Evolutionary conservation across 768 basidiomycete genomes (phyloP), one percentile per base, ranked within the genome.

Genomic region (Sarcomyxa edulis): DNA sequence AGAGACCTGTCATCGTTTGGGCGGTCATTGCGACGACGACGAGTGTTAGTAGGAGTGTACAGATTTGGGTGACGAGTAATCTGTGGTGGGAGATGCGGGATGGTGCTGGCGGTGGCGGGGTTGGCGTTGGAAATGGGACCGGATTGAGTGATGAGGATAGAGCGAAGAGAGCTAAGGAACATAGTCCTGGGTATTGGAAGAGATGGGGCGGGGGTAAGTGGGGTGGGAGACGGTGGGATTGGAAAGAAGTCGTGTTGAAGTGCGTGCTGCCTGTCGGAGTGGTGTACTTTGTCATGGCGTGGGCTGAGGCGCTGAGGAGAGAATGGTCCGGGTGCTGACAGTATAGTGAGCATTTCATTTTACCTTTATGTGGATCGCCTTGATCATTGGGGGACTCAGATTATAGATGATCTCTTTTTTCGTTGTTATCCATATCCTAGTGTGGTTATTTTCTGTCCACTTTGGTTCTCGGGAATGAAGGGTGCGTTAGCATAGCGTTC

Each of bases 61-160:
- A 96, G 63, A 82, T 96, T 43, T 98, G 93, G 92, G 93, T 96
- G 18, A 95, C 93, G 27, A 86, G 83, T 53, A 98, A 98, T 56
- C 74, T 98, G 35, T 71, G 69, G 63, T 68, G 66, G 70, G 70
- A 70, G 40, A 43, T 53, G 42, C 42, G 47, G 3, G 55, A 52
- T 14, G 39, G 46, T 31, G 54, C 36, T 28, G 51, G 37, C 26
- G 52, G 39, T 37, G 45, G 39, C 47, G 56, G 48, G 37, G 43
- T 36, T 49, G 51, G 40, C 31, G 48, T 21, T 15, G 16, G 18
- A 23, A 22, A 34, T 22, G 33, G 51, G 45, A 3, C 44, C 50
- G 29, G 46, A 60, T 35, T 40, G 29, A 32, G 21, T 8, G 32
- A 27, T 12, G 40, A 34, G 19, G 44, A 40, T 5, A 32, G 34